These are phyloP conservation scores for Penicillium sp. DNA, from an alignment of 2,329 filamentous ascomycete species.

Conservation along the genomic window DNA sequence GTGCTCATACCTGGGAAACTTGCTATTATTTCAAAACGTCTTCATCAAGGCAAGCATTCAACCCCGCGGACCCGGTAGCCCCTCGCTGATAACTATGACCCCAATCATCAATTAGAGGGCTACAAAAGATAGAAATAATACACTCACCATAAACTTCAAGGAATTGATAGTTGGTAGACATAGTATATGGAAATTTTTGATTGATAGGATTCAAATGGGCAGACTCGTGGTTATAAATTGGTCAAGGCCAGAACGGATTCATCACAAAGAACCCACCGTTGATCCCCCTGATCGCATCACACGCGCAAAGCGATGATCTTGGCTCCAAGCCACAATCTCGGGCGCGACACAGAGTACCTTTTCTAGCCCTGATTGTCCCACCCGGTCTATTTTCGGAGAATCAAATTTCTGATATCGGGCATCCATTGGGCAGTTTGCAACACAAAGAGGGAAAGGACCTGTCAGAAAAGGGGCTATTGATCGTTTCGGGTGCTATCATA, in stretches of 20 bases:
- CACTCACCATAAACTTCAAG: neutral
- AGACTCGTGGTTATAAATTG: neutral
- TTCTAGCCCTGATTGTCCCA: neutral
- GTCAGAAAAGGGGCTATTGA: conserved; percentile 6
- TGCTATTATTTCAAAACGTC: neutral
- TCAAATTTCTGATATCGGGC: conserved; percentile 8
- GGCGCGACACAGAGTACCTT: neutral
- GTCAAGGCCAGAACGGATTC: neutral
- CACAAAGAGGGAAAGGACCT: neutral
- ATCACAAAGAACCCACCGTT: neutral
- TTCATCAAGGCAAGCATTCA: neutral
- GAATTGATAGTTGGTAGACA: neutral
- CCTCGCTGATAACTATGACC: neutral
- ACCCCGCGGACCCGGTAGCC: neutral
- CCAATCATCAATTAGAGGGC: neutral
- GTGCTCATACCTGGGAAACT: neutral
- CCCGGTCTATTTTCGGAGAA: conserved; percentile 3
- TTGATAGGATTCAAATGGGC: neutral
- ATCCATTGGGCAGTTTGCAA: conserved; percentile 12
- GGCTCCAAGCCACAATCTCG: neutral
- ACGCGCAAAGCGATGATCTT: neutral
- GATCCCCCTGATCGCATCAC: neutral
- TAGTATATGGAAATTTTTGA: neutral
- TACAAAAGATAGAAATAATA: neutral
- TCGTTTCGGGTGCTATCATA: neutral